Percentiles rank a stretch among this genome's conserved stretches.
These are phyloP conservation scores for Medakamo hakoo DNA, from an alignment of 139 green algal species.

Conservation along the genomic window DNA sequence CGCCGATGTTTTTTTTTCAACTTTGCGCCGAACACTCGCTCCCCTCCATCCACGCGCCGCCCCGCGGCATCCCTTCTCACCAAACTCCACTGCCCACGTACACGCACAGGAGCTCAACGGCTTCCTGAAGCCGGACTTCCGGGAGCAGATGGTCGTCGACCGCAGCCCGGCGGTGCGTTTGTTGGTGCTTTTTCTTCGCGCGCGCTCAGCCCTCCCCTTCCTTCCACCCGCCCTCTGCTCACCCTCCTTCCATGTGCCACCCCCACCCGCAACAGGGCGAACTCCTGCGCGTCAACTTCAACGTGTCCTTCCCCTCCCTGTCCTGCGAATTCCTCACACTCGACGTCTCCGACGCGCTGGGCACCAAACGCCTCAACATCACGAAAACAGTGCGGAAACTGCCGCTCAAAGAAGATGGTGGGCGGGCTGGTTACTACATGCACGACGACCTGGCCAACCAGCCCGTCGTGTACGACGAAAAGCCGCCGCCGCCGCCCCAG, in stretches of 20 bases:
- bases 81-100: background rate
- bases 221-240: background rate
- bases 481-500: constrained; percentile 16
- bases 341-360: constrained; percentile 84
- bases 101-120: background rate
- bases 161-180: background rate
- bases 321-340: constrained; percentile 94
- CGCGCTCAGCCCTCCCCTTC: background rate
- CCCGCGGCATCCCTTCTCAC: background rate
- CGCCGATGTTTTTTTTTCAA: background rate
- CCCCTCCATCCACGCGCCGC: background rate
- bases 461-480: constrained; percentile 57
- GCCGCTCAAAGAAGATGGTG: constrained; percentile 47
- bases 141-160: background rate
- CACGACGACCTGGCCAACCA: constrained; percentile 27
- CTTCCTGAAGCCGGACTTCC: constrained; percentile 1
- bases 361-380: constrained; percentile 83
- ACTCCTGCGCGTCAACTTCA: constrained; percentile 92
- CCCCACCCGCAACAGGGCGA: constrained; percentile 72
- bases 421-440: constrained; percentile 21
- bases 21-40: background rate
- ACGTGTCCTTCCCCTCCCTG: constrained; percentile 73
- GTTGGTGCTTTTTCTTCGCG: too few species aligned
- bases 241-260: background rate
- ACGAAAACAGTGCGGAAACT: constrained; percentile 89